phyloP scores from a whole-genome alignment of 768 basidiomycete genomes.

The Russula lepida region DNA sequence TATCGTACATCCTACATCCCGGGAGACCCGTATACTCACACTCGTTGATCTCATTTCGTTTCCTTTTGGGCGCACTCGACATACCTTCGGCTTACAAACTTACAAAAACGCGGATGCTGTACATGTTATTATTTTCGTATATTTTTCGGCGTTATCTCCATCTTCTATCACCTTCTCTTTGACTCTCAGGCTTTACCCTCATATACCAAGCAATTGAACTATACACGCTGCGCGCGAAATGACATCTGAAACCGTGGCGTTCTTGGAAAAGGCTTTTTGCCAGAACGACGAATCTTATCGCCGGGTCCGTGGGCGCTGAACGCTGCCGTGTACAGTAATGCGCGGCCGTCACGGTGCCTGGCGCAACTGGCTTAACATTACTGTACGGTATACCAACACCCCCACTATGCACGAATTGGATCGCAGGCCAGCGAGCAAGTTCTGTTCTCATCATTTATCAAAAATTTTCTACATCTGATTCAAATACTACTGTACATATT shows the following conservation, averaged over 20 bases:
- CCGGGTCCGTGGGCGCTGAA: too few relatives aligned
- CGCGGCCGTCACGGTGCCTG: background rate
- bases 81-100: background rate
- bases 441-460: background rate
- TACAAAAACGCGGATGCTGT: background rate
- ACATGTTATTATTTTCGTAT: background rate
- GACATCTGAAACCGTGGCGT: too few relatives aligned
- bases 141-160: too few relatives aligned
- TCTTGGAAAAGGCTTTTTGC: too few relatives aligned
- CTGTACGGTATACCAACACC: too few relatives aligned
- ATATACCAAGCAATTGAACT: background rate
- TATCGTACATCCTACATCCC: background rate
- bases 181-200: background rate
- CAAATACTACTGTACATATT: background rate
- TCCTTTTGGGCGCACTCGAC: background rate
- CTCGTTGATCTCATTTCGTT: constrained; percentile 2
- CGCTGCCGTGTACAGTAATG: background rate
- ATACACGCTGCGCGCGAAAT: background rate
- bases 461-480: background rate
- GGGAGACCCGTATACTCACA: constrained; percentile 1
- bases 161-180: background rate
- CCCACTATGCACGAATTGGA: too few relatives aligned
- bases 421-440: too few relatives aligned
- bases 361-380: too few relatives aligned
- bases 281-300: too few relatives aligned